Evolutionary conservation across 179 eudicot species (phyloP).

Genomic region (Silene vulgaris): DNA sequence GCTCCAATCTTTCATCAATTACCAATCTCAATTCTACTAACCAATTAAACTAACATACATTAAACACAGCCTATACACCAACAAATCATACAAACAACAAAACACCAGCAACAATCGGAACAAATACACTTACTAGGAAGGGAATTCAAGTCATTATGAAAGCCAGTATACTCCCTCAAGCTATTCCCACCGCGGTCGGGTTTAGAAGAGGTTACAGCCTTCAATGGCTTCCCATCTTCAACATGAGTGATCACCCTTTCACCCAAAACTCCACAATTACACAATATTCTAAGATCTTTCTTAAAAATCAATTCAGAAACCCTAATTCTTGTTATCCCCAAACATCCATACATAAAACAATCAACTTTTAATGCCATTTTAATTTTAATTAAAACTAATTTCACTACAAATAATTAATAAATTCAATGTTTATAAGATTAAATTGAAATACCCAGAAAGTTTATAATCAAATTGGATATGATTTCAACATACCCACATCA

Average conservation of each 20-base stretch:
- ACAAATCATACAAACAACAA: neutral
- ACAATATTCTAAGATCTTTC: constrained; percentile 1
- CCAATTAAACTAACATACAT: neutral
- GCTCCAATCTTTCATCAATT: too few relatives aligned
- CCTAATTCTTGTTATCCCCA: neutral
- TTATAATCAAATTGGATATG: neutral
- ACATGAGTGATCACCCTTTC: neutral
- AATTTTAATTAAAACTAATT: neutral
- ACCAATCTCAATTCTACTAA: neutral
- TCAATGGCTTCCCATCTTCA: constrained; percentile 16
- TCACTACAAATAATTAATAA: neutral
- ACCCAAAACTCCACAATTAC: constrained; percentile 10
- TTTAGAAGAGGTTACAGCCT: neutral
- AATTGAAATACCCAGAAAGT: neutral
- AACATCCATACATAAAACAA: neutral
- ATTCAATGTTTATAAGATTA: neutral
- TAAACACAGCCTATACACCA: neutral
- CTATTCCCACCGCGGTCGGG: neutral
- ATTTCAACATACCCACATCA: constrained; percentile 5
- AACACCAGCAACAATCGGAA: neutral
- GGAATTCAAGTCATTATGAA: constrained; percentile 3
- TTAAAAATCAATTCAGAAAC: neutral
- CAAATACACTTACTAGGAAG: constrained; percentile 4
- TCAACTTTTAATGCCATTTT: constrained; percentile 7
- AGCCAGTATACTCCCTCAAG: neutral